Conservation (phyloP, 2,329 filamentous ascomycete species). For the Fusarium napiforme region DNA sequence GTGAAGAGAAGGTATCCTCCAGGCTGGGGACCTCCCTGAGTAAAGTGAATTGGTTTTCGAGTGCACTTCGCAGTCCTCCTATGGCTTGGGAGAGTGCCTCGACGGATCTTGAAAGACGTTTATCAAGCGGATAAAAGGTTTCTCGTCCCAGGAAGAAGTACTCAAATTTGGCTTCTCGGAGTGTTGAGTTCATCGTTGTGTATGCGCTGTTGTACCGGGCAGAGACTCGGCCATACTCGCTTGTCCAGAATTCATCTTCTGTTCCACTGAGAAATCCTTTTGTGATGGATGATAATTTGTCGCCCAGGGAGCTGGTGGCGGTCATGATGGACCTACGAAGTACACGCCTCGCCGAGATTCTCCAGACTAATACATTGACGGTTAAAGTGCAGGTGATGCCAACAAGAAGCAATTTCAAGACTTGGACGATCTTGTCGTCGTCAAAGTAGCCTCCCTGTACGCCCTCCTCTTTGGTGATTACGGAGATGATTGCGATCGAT, state of each 20-base stretch:
- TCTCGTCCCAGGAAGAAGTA: constrained; percentile 86
- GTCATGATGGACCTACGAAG: constrained; percentile 78
- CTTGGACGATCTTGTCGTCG: constrained; percentile 81
- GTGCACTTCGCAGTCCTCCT: constrained; percentile 88
- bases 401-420: constrained; percentile 85
- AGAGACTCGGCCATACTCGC: constrained; percentile 71
- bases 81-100: constrained; percentile 88
- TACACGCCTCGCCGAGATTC: constrained; percentile 78
- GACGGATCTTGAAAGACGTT: constrained; percentile 83
- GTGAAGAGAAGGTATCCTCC: constrained; percentile 25
- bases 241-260: constrained; percentile 78
- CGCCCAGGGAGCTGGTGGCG: constrained; percentile 78
- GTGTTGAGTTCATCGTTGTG: constrained; percentile 76
- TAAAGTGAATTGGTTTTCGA: constrained; percentile 87
- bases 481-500: constrained; percentile 87
- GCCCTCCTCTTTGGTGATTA: constrained; percentile 90
- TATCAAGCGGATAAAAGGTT: constrained; percentile 80
- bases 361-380: constrained; percentile 82
- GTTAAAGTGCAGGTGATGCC: constrained; percentile 77
- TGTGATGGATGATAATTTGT: constrained; percentile 84
- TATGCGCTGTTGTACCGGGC: constrained; percentile 74
- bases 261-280: constrained; percentile 85
- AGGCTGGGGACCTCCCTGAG: constrained; percentile 68
- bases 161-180: constrained; percentile 89
- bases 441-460: constrained; percentile 86